phyloP scores from a whole-genome alignment of 768 basidiomycete species.

The Leccinum truebloodii region DNA sequence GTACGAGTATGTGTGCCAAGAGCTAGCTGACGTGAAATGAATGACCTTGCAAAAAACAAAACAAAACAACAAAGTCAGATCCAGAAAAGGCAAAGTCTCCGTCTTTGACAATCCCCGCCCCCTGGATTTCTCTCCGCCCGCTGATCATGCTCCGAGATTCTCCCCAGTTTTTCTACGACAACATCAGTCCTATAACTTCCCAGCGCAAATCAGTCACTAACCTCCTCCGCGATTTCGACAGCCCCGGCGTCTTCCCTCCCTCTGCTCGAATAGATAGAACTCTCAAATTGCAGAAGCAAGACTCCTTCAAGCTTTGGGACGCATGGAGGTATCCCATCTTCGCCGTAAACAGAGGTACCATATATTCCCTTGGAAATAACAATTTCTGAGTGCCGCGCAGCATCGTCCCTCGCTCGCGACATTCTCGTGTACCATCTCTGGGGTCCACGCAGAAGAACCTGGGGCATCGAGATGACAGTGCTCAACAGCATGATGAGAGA shows the following conservation, averaged over 20 bases:
- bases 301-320: slow-evolving; percentile 64
- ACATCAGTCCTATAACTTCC: slow-evolving; percentile 12
- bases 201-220: slow-evolving; percentile 20
- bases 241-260: slow-evolving; percentile 68
- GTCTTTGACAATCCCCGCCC: slow-evolving; percentile 1
- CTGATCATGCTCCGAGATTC: slow-evolving; percentile 30
- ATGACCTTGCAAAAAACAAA: neutral
- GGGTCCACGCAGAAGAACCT: slow-evolving; percentile 86
- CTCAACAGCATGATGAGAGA: slow-evolving; percentile 85
- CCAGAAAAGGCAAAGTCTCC: slow-evolving; percentile 21
- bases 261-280: slow-evolving; percentile 72
- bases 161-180: slow-evolving; percentile 19
- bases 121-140: neutral
- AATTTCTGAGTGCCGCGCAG: slow-evolving; percentile 15
- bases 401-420: slow-evolving; percentile 53
- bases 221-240: slow-evolving; percentile 56
- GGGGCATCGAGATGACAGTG: slow-evolving; percentile 95
- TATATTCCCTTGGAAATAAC: neutral
- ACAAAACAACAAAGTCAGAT: slow-evolving; percentile 17
- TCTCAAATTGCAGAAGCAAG: slow-evolving; percentile 56
- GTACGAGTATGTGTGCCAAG: slow-evolving; percentile 12
- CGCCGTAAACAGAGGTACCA: slow-evolving; percentile 63
- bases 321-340: slow-evolving; percentile 72
- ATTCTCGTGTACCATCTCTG: slow-evolving; percentile 77
- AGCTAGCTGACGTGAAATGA: slow-evolving; percentile 8